Base-by-base conservation (phyloP, 2,329 filamentous ascomycete genomes). In the Trichoderma sp. region DNA sequence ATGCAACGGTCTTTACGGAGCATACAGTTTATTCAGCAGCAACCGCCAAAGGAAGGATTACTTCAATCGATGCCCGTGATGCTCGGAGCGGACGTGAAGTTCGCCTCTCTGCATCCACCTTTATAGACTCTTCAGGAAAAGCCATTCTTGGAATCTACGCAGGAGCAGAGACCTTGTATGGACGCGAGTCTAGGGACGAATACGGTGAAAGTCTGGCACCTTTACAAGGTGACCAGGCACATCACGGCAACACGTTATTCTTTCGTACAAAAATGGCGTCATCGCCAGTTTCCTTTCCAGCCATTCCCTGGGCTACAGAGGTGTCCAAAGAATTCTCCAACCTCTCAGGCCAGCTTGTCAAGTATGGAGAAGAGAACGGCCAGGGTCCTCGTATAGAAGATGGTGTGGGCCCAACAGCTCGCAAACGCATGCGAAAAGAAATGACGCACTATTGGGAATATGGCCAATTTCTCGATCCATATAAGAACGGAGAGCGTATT, bases 131-230 rank as follows among this genome's bases (percentile, higher is more conserved):
- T 51, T 67, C 64, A 26, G 64, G 64, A 24, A 67, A 67, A 14
- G 64, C 64, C 6, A 67, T 67, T 3, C 64, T 67, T 8, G 64
- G 64, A 39, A 12, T 67, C 6, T 57, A n/a, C 5, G 21, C 64
- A 21, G 64, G 64, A 15, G 64, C 64, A 18, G 39, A 53, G n/a
- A 67, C 64, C 4, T 30, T 67, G n/a, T 67, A 14, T 57, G 64
- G 64, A 26, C 47, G 64, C 18, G 64, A 67, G 24, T 67, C 64
- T 15, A 51, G 64, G 30, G 21, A 56, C 3, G 51, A 67, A 4
- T 67, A 67, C 36, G 64, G 64, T 14, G 64, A 67, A 57, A 57
- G 64, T n/a, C 24, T 67, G 51, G 64, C 64, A 26, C 64, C 64
- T 26, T 6, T 39, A 28, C 64, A 67, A 43, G 53, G 47, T 6